A percentile compares a stretch with the other conserved stretches of the same genome.
These are phyloP conservation scores for Aspergillus sp. DNA, from an alignment of 2,329 filamentous ascomycete genomes.

Conservation along the genomic window DNA sequence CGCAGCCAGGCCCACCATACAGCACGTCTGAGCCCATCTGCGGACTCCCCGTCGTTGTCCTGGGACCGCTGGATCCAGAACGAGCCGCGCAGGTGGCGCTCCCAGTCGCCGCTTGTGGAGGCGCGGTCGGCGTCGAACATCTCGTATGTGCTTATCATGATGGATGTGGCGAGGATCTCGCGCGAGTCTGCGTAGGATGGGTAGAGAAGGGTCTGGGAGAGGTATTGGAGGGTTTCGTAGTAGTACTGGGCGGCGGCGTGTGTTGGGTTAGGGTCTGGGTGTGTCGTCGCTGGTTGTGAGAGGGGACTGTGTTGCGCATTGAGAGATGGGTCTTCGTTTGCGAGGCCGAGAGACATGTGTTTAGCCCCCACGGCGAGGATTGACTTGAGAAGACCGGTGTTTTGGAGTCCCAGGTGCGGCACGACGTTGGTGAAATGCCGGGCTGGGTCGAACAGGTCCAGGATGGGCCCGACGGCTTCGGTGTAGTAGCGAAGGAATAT, in stretches of 20 bases:
- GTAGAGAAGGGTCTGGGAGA: conserved; percentile 59
- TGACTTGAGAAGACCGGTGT: conserved; percentile 12
- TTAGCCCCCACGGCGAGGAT: conserved; percentile 8
- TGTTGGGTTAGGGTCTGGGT: not conserved
- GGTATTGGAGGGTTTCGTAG: conserved; percentile 61
- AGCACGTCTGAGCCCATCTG: conserved; percentile 53
- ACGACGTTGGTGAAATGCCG: conserved; percentile 20
- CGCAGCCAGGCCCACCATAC: conserved; percentile 66
- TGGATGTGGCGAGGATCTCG: conserved; percentile 42
- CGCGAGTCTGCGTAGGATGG: conserved; percentile 53
- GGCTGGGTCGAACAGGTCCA: conserved; percentile 19
- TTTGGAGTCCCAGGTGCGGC: conserved; percentile 6
- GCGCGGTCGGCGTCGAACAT: conserved; percentile 45
- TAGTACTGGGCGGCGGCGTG: conserved; percentile 51
- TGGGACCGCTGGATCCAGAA: conserved; percentile 65
- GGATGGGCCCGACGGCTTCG: conserved; percentile 13
- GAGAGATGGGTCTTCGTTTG: not conserved
- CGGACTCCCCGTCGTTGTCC: conserved; percentile 58
- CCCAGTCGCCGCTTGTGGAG: conserved; percentile 52
- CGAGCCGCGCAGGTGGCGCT: conserved; percentile 61
- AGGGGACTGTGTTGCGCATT: not conserved
- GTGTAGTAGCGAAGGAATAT: conserved; percentile 12
- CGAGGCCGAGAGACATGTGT: conserved; percentile 10
- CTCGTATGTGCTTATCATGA: conserved; percentile 5
- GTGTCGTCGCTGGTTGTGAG: not conserved